A percentile compares a stretch with the other conserved stretches of the same genome.
Conservation (phyloP, 2,329 filamentous ascomycete species). For the Ascosphaera apis region DNA sequence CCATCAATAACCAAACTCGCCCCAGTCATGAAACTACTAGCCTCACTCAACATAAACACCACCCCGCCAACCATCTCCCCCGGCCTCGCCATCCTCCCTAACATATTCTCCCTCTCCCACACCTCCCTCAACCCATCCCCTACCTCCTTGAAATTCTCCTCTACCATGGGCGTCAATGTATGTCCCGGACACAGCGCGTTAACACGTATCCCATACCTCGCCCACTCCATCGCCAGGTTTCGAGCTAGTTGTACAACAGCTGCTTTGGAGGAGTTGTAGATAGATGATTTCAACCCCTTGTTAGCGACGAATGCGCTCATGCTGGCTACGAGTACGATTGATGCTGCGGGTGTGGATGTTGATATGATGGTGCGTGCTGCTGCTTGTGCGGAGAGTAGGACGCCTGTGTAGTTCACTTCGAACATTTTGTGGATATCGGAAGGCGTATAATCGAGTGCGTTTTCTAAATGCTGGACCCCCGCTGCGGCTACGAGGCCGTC, state of each 20-base stretch:
- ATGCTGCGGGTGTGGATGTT: no score
- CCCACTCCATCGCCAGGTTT: slow-evolving; percentile 31
- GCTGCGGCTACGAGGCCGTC: slow-evolving; percentile 22
- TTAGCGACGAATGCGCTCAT: slow-evolving; percentile 29
- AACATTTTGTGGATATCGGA: slow-evolving; percentile 21
- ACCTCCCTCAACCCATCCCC: slow-evolving; percentile 36
- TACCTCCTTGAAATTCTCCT: slow-evolving; percentile 51
- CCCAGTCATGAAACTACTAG: slow-evolving; percentile 48
- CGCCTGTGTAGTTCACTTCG: slow-evolving; percentile 27
- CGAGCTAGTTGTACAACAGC: slow-evolving; percentile 29
- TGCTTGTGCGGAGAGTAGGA: slow-evolving; percentile 25
- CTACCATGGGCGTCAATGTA: slow-evolving; percentile 50
- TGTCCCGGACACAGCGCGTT: slow-evolving; percentile 32
- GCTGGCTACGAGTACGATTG: slow-evolving; percentile 27
- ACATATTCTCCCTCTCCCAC: slow-evolving; percentile 26
- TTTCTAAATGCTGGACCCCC: slow-evolving; percentile 20
- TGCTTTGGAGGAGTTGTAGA: slow-evolving; percentile 32
- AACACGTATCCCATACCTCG: slow-evolving; percentile 26
- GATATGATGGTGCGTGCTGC: no score
- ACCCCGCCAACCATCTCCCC: slow-evolving; percentile 42
- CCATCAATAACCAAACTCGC: slow-evolving; percentile 48
- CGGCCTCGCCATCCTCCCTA: slow-evolving; percentile 29
- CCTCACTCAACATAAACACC: slow-evolving; percentile 43
- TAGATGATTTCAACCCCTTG: slow-evolving; percentile 20
- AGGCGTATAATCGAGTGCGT: slow-evolving; percentile 19